These are phyloP conservation scores for Aspergillus japonicus DNA, from an alignment of 2,329 filamentous ascomycete genomes.

Conservation along the genomic window DNA sequence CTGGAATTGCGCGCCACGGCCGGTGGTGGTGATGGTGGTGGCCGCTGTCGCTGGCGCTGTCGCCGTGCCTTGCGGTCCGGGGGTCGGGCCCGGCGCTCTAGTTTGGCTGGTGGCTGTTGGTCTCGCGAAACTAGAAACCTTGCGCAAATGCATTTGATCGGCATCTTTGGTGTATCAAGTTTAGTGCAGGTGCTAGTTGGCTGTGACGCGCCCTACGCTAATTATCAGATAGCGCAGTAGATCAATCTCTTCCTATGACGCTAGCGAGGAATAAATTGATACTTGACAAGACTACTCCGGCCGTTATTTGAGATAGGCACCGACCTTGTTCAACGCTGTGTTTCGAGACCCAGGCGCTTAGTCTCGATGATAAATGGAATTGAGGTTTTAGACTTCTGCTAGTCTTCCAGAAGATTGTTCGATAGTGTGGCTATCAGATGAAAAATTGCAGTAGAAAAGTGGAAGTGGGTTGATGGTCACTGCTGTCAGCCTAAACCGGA, in stretches of 20 bases:
- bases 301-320: no score
- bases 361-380: no score
- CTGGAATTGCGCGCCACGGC: neutral
- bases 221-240: neutral
- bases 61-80: no score
- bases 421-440: no score
- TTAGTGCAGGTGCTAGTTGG: neutral
- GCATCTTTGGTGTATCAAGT: neutral
- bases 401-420: no score
- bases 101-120: neutral
- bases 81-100: neutral
- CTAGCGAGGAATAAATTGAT: neutral
- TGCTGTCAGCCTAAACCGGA: neutral
- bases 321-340: no score
- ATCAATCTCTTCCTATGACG: neutral
- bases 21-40: neutral
- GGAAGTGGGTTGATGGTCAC: neutral
- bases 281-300: neutral
- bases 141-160: neutral
- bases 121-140: neutral
- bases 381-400: no score
- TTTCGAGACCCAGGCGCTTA: no score
- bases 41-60: no score
- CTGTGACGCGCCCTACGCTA: no score
- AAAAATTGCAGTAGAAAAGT: no score